Percentiles rank a stretch among this genome's conserved stretches.
Conservation (phyloP, 169 alveolate species). For the Cardiosporidium cionae region DNA sequence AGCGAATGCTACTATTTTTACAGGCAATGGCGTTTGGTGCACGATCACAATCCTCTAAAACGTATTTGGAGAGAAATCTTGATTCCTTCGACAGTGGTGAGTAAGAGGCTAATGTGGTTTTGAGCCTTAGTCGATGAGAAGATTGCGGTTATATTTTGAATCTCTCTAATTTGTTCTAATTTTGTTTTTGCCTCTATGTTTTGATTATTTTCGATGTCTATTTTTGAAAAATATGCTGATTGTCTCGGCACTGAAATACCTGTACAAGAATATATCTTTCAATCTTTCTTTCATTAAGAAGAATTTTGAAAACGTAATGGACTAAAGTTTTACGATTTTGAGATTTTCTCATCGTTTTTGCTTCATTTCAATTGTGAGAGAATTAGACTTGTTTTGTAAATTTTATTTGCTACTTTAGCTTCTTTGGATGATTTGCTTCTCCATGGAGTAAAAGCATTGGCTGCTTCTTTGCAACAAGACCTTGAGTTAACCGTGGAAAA, state of each 20-base stretch:
- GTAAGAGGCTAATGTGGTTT: constrained; percentile 54
- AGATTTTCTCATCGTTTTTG: background rate
- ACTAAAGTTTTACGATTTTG: background rate
- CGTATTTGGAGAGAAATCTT: constrained; percentile 89
- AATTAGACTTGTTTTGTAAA: no score
- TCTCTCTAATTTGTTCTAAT: background rate
- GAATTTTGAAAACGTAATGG: no score
- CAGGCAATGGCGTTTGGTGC: constrained; percentile 94
- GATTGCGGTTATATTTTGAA: background rate
- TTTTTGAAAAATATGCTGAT: no score
- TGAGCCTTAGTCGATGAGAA: constrained; percentile 42
- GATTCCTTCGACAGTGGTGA: constrained; percentile 67
- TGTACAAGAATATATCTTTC: no score
- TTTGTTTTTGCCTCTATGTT: background rate
- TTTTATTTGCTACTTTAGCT: no score
- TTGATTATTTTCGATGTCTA: background rate
- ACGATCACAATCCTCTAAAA: constrained; percentile 92
- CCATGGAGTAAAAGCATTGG: constrained; percentile 33
- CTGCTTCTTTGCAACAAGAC: constrained; percentile 30
- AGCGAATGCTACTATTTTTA: no score
- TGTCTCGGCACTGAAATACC: no score
- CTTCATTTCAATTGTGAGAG: no score
- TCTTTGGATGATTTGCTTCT: constrained; percentile 22
- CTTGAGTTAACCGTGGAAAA: constrained; percentile 38
- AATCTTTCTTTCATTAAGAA: no score